Evolutionary conservation across 495 filamentous ascomycete species (phyloP), one percentile per base, ranked within the genome.

Genomic region (Pyrenula massariospora): DNA sequence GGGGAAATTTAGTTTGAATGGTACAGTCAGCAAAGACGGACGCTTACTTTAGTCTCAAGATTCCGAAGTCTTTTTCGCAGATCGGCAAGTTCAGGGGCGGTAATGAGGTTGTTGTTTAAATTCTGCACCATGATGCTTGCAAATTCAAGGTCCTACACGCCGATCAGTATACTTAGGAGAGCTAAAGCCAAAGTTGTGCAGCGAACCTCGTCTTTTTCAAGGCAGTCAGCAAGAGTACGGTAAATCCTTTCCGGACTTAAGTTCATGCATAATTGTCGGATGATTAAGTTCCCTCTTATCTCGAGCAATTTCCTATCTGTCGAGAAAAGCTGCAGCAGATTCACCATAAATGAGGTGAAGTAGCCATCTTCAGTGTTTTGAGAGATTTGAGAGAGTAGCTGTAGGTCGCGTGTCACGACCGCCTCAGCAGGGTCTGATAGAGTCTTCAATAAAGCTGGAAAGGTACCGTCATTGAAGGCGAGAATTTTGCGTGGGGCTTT

Each of bases 91-190:
- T 99, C 91, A 0, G 94, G 94, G 0, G 94, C 94, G 11, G 94
- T 99, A 60, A 97, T 97, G 20, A 99, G 79, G 61, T 97, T 99
- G 64, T 99, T 99, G 70, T 99, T 99, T 50, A 99, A 76, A 67
- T 97, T 96, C 65, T 97, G 94, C 23, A 99, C 90, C 94, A 99
- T 99, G 62, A 97, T 99, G 60, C 91, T 96, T 19, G 94, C 91
- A 69, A 99, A 99, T 66, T 97, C 94, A 25, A 96, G 78, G 65
- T 99, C 93, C 74, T 83, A 51, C n/a, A 42, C 21, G 31, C 1
- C 24, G 22, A 25, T 15, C 48, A 42, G 19, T 12, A 10, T 47
- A 12, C 25, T 11, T 10, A 15, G n/a, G 11, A 56, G 19, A 2
- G 15, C 10, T 19, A 36, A 1, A 47, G 10, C 19, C 20, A 22